phyloP scores from a whole-genome alignment of 176 grass and related monocot genomes.

The Rhynchospora tenuis region DNA sequence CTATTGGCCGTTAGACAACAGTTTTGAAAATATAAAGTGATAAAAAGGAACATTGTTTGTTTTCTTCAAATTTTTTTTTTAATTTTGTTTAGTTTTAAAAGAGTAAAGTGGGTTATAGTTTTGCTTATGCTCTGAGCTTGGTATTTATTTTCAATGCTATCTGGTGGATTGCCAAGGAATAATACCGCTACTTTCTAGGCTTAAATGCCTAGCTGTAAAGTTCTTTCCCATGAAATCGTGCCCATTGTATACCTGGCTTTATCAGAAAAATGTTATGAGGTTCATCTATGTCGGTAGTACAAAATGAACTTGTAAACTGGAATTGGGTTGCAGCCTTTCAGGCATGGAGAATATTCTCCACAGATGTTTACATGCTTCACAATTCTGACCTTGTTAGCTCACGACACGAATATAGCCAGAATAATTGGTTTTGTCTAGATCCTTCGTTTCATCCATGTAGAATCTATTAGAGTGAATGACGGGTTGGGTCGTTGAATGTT shows the following conservation, averaged over 20 bases:
- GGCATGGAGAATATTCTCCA: background rate
- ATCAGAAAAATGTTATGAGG: background rate
- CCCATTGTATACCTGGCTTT: background rate
- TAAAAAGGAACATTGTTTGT: slow-evolving; percentile 23
- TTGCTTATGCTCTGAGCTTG: background rate
- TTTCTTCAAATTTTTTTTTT: slow-evolving; percentile 17
- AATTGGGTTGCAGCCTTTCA: background rate
- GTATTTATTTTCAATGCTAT: background rate
- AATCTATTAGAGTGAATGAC: background rate
- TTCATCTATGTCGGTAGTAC: background rate
- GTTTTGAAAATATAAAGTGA: slow-evolving; percentile 9
- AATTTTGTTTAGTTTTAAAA: background rate
- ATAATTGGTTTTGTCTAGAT: background rate
- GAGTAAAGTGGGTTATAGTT: slow-evolving; percentile 31
- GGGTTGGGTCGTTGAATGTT: background rate
- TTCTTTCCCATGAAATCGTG: background rate
- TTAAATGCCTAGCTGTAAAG: background rate
- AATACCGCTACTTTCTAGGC: slow-evolving; percentile 36
- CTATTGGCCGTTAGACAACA: slow-evolving; percentile 36
- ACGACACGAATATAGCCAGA: too few species aligned
- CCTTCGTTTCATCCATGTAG: background rate
- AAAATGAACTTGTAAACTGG: background rate
- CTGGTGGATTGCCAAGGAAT: slow-evolving; percentile 30
- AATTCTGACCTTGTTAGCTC: too few species aligned
- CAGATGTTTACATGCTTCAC: background rate